Conservation (phyloP, 2,329 filamentous ascomycete genomes). For the Nothophaeocryptopus gaeumannii region DNA sequence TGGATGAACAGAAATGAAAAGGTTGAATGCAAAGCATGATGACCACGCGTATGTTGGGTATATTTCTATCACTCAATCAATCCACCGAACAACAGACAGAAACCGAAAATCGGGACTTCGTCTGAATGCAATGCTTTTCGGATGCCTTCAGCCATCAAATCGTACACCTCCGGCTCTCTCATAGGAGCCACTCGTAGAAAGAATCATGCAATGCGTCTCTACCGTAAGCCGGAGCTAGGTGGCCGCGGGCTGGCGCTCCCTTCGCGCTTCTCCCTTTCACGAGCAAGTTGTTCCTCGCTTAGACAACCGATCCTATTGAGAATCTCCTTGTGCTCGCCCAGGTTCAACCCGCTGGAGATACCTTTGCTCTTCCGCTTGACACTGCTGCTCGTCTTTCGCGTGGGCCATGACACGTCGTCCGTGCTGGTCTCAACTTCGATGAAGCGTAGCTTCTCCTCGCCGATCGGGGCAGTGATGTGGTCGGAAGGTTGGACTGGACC, state of each 20-base stretch:
- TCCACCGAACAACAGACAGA: no score
- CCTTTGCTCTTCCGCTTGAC: conserved; percentile 50
- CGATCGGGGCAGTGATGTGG: conserved; percentile 11
- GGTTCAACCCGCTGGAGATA: conserved; percentile 49
- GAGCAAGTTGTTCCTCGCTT: conserved; percentile 35
- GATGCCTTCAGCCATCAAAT: no score
- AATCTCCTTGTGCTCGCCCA: conserved; percentile 74
- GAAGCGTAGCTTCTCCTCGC: conserved; percentile 30
- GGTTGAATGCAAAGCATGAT: no score
- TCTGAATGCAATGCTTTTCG: no score
- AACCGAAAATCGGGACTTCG: no score
- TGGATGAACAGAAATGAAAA: no score
- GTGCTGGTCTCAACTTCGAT: conserved; percentile 72
- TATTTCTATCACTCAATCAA: no score
- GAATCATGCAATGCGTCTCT: not conserved
- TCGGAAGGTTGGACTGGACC: conserved; percentile 23
- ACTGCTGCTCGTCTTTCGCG: conserved; percentile 29
- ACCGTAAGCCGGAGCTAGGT: conserved; percentile 11
- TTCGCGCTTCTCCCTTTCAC: conserved; percentile 33
- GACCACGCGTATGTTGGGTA: no score
- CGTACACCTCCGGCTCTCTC: no score
- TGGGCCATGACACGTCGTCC: conserved; percentile 52
- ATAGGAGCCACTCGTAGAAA: no score
- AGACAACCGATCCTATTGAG: conserved; percentile 74
- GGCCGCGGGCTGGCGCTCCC: conserved; percentile 26